Evolutionary conservation across 768 basidiomycete species (phyloP), one percentile per base, ranked within the genome.

Genomic region (Paxillus ammoniavirescens): DNA sequence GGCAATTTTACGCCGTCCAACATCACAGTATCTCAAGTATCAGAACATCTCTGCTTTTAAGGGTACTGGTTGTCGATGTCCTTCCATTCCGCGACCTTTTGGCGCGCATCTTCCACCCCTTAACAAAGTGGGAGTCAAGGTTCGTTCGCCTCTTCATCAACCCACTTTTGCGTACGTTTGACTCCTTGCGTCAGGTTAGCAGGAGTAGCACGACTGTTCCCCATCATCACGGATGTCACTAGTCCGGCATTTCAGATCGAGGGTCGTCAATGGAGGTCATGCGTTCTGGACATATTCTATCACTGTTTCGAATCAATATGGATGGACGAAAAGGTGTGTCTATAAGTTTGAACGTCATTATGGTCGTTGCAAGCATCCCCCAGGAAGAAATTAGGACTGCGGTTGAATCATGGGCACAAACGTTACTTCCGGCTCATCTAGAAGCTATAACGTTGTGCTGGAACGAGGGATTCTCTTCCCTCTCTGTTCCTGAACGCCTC

Each of bases 351-450:
- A 15, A 46, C 18, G 30, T 28, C 13, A 9, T 49, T 50, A 50
- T 30, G 8, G 38, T 47, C n/a, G 47, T 58, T 48, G 0, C 13
- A 42, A 38, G 52, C 26, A 28, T 17, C 17, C 8, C 42, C 14
- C 44, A 91, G 89, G 87, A 89, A 72, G 86, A 89, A 70, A 71
- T 89, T 30, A 77, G 87, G 42, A 63, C 82, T 7, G 73, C 82
- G 3, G 81, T 77, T 1, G 80, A 82, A 54, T 79, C 81, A 3
- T 82, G 82, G 67, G 75, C 80, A 2, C 76, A 79, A 53, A 81
- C 82, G 14, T 71, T 91, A 17, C 77, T 88, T 15, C 81, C 86
- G 6, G 75, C 82, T 23, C 89, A 91, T 68, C 73, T 85, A 46
- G 77, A 83, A 13, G 78, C 80, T 13, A 86, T 91, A 13, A 75